These are phyloP conservation scores for Dinochytrium kinnereticum DNA, from an alignment of 371 early-diverging fungal species.

Conservation along the genomic window DNA sequence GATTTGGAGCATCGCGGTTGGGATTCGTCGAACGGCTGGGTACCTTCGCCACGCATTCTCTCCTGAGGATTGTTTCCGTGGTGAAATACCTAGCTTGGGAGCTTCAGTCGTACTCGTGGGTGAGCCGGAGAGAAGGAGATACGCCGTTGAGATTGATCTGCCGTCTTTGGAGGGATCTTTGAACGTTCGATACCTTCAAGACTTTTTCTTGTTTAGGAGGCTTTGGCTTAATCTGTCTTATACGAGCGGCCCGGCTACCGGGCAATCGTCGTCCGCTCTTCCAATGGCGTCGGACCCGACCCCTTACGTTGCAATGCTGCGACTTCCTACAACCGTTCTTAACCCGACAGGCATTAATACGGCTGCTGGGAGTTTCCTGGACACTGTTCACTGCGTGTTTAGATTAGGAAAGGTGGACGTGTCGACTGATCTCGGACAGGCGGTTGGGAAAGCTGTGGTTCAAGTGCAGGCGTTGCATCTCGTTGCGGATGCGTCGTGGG, in stretches of 20 bases:
- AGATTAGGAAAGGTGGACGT: slow-evolving; percentile 58
- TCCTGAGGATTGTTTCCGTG: slow-evolving; percentile 76
- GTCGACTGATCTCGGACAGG: slow-evolving; percentile 75
- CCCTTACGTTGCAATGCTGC: not conserved
- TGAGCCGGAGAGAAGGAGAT: slow-evolving; percentile 58
- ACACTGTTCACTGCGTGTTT: slow-evolving; percentile 48
- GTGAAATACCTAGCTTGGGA: slow-evolving; percentile 60
- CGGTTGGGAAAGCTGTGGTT: slow-evolving; percentile 67
- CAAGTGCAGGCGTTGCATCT: slow-evolving; percentile 16
- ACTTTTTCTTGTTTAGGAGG: slow-evolving; percentile 69
- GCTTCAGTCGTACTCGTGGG: slow-evolving; percentile 40
- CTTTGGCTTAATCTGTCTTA: slow-evolving; percentile 62
- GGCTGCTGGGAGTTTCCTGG: not conserved
- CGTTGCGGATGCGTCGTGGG: slow-evolving; percentile 15
- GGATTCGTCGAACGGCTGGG: slow-evolving; percentile 32
- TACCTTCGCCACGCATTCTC: slow-evolving; percentile 80
- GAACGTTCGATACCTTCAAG: slow-evolving; percentile 81
- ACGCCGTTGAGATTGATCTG: slow-evolving; percentile 61
- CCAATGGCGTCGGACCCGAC: not conserved
- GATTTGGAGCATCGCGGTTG: slow-evolving; percentile 12
- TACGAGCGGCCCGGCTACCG: slow-evolving; percentile 21
- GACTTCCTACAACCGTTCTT: not conserved
- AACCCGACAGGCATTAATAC: not conserved
- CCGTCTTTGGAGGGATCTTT: slow-evolving; percentile 61
- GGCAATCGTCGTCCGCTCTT: not conserved